Evolutionary conservation across 768 basidiomycete genomes (phyloP).

Genomic region (Ephemerocybe angulata): DNA sequence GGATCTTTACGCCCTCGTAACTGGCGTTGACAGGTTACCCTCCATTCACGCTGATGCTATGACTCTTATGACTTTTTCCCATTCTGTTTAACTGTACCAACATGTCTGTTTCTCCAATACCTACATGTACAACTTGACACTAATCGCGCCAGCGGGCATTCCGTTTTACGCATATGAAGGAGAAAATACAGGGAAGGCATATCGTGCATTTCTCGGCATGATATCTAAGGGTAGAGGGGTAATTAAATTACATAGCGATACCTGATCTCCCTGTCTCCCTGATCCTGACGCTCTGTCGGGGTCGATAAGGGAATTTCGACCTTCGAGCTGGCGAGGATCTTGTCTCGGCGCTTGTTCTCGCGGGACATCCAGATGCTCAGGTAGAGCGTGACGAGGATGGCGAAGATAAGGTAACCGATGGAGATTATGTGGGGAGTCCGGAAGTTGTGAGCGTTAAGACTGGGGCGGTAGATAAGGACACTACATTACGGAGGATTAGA

Average conservation of each 20-base stretch:
- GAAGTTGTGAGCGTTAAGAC: slow-evolving; percentile 42
- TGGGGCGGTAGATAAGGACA: slow-evolving; percentile 54
- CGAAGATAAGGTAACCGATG: slow-evolving; percentile 55
- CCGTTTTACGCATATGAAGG: no score
- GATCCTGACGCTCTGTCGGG: slow-evolving; percentile 24
- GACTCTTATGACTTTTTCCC: no score
- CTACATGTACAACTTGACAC: no score
- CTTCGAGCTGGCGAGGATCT: slow-evolving; percentile 20
- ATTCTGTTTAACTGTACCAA: no score
- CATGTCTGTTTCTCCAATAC: no score
- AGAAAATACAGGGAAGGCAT: no score
- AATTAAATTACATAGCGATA: slow-evolving; percentile 39
- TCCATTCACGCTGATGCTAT: no score
- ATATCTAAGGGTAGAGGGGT: not conserved
- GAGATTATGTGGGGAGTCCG: slow-evolving; percentile 56
- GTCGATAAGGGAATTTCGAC: slow-evolving; percentile 15
- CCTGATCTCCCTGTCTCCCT: slow-evolving; percentile 37
- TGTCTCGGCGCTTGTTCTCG: slow-evolving; percentile 47
- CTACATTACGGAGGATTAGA: slow-evolving; percentile 20
- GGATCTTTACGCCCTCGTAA: no score
- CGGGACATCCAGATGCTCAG: slow-evolving; percentile 46
- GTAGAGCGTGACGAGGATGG: slow-evolving; percentile 38
- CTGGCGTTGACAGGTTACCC: no score
- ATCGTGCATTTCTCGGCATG: not conserved
- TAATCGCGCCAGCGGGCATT: no score